A percentile compares a stretch with the other conserved stretches of the same genome.
phyloP scores from a whole-genome alignment of 1,284 basidiomycete genomes.

The Puccinia hordei region DNA sequence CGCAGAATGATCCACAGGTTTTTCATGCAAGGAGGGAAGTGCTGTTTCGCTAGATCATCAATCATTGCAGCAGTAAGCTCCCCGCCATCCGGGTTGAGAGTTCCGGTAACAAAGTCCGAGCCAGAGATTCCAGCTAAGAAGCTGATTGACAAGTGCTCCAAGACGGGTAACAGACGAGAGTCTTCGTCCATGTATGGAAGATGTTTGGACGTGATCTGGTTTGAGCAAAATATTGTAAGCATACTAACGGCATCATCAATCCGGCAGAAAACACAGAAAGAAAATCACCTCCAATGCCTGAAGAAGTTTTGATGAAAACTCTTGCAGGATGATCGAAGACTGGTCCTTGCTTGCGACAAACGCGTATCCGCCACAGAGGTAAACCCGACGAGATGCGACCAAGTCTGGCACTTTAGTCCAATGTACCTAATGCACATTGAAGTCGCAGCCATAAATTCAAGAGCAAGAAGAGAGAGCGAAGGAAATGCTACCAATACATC shows the following conservation, averaged over 20 bases:
- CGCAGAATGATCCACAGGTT: conserved; percentile 65
- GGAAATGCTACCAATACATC: not conserved
- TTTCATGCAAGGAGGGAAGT: conserved; percentile 72
- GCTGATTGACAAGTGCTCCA: conserved; percentile 88
- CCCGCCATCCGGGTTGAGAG: conserved; percentile 64
- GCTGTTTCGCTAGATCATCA: conserved; percentile 79
- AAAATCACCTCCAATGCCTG: conserved; percentile 74
- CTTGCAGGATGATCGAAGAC: conserved; percentile 83
- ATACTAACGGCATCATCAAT: not conserved
- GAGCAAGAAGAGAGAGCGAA: not conserved
- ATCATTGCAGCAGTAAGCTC: conserved; percentile 90
- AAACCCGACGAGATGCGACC: conserved; percentile 79
- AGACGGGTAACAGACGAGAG: conserved; percentile 84
- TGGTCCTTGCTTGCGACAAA: conserved; percentile 82
- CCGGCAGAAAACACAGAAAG: not conserved
- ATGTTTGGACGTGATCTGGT: conserved; percentile 77
- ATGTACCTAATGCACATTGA: conserved; percentile 60
- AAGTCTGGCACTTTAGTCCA: conserved; percentile 95
- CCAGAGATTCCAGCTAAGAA: conserved; percentile 88
- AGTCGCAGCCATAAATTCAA: conserved; percentile 58
- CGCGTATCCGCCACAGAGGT: conserved; percentile 79
- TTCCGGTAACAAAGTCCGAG: conserved; percentile 69
- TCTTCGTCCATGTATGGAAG: conserved; percentile 96
- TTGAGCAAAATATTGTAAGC: not conserved
- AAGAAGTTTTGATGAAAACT: conserved; percentile 76